Evolutionary conservation across 2,329 filamentous ascomycete species (phyloP).

Genomic region (Penicillium sp.): DNA sequence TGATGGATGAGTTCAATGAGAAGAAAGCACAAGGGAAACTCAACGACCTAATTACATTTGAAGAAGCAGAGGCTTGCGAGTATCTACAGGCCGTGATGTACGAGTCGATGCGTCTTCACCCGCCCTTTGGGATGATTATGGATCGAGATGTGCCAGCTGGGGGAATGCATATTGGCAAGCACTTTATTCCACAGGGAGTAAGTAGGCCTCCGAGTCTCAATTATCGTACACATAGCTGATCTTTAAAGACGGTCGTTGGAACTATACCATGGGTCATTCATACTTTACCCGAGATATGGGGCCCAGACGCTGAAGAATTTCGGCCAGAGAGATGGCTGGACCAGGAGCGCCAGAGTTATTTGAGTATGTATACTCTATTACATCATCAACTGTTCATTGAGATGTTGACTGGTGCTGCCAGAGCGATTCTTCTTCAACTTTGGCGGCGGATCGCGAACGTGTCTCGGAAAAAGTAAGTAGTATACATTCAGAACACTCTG

Average conservation of each 20-base stretch:
- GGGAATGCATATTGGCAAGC: slow-evolving; percentile 4
- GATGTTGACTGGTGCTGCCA: neutral
- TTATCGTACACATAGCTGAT: neutral
- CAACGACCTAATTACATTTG: neutral
- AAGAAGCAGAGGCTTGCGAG: slow-evolving; percentile 6
- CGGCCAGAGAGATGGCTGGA: slow-evolving; percentile 6
- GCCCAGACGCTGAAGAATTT: neutral
- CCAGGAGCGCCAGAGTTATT: neutral
- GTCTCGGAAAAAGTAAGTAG: neutral
- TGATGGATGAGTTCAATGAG: slow-evolving; percentile 4
- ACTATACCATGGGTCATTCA: slow-evolving; percentile 6
- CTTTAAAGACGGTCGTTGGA: neutral
- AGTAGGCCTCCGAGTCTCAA: neutral
- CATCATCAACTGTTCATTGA: neutral
- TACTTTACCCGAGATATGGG: slow-evolving; percentile 5
- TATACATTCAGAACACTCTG: neutral
- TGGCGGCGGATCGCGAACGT: neutral
- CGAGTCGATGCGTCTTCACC: slow-evolving; percentile 5
- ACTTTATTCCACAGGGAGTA: slow-evolving; percentile 3
- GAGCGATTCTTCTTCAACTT: slow-evolving; percentile 5
- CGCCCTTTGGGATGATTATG: slow-evolving; percentile 6
- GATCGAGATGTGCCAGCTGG: slow-evolving; percentile 3
- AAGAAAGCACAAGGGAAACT: neutral
- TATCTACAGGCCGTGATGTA: slow-evolving; percentile 7
- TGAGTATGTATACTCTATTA: neutral